Percentiles rank a stretch among this genome's conserved stretches.
Conservation (phyloP, 352 stramenopile species). For the Thalassiosira exigua region DNA sequence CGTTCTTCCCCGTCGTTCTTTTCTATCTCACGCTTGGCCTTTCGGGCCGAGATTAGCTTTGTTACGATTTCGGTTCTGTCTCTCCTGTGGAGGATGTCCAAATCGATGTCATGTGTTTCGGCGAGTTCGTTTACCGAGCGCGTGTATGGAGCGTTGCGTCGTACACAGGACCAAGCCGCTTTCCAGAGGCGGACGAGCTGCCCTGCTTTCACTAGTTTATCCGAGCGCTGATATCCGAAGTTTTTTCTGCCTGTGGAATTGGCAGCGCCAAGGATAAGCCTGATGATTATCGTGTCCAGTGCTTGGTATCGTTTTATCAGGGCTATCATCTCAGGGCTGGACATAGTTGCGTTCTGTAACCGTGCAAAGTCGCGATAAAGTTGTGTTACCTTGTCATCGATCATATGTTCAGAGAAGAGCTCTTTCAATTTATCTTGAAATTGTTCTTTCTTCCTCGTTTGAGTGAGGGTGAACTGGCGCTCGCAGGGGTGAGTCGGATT, state of each 20-base stretch:
- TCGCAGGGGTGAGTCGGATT: background rate
- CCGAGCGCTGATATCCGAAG: conserved; percentile 14
- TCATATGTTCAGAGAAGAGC: background rate
- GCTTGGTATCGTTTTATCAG: background rate
- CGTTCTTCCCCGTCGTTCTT: background rate
- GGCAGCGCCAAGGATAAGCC: background rate
- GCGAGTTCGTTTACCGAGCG: background rate
- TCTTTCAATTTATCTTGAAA: background rate
- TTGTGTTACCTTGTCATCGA: background rate
- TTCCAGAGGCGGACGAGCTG: conserved; percentile 7
- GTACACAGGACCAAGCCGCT: background rate
- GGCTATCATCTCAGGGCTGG: background rate
- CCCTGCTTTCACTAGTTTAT: background rate
- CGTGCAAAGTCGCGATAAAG: background rate
- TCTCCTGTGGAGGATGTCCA: background rate
- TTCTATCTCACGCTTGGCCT: background rate
- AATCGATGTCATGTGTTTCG: background rate
- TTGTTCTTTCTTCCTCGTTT: background rate
- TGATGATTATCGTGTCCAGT: background rate
- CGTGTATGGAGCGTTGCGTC: background rate
- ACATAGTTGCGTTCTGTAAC: background rate
- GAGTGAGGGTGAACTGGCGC: background rate
- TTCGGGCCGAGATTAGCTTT: background rate
- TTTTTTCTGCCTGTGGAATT: conserved; percentile 2
- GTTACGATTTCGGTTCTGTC: background rate